A percentile compares a stretch with the other conserved stretches of the same genome.
Evolutionary conservation across 2,329 filamentous ascomycete species (phyloP).

Genomic region (Curvularia spicifera): DNA sequence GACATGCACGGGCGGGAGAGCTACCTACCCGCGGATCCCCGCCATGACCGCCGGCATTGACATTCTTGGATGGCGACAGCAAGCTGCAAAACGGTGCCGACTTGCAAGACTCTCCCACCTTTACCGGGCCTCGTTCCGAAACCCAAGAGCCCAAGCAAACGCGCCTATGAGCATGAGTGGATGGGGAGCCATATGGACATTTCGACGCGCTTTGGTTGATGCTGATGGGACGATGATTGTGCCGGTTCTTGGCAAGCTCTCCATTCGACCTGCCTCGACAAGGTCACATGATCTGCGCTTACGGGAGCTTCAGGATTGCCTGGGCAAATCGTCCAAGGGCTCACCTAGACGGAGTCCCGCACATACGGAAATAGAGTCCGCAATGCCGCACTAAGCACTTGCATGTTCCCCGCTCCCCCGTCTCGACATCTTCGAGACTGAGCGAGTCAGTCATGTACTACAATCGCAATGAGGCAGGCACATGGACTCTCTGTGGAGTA

Average conservation of each 20-base stretch:
- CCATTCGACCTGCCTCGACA: neutral
- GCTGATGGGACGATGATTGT: neutral
- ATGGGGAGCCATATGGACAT: constrained; percentile 34
- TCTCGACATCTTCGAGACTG: neutral
- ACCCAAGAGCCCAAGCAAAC: constrained; percentile 10
- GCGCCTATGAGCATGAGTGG: constrained; percentile 15
- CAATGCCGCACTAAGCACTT: neutral
- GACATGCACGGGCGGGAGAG: constrained; percentile 23
- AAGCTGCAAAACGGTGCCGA: constrained; percentile 22
- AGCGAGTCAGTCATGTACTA: neutral
- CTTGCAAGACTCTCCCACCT: constrained; percentile 23
- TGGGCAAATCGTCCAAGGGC: neutral
- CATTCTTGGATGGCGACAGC: constrained; percentile 28
- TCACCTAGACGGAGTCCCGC: constrained; percentile 3
- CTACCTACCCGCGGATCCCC: constrained; percentile 20
- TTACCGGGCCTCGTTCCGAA: constrained; percentile 28
- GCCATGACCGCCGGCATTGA: constrained; percentile 26
- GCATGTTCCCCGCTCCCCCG: neutral
- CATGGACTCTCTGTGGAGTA: neutral
- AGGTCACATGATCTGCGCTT: constrained; percentile 14
- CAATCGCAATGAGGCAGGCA: neutral
- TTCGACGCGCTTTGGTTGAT: constrained; percentile 2
- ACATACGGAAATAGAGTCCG: constrained; percentile 15
- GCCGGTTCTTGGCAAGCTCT: constrained; percentile 7
- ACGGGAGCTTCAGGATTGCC: neutral